Evolutionary conservation across 2,329 filamentous ascomycete genomes (phyloP).

Genomic region (Penicillium rolfsii): DNA sequence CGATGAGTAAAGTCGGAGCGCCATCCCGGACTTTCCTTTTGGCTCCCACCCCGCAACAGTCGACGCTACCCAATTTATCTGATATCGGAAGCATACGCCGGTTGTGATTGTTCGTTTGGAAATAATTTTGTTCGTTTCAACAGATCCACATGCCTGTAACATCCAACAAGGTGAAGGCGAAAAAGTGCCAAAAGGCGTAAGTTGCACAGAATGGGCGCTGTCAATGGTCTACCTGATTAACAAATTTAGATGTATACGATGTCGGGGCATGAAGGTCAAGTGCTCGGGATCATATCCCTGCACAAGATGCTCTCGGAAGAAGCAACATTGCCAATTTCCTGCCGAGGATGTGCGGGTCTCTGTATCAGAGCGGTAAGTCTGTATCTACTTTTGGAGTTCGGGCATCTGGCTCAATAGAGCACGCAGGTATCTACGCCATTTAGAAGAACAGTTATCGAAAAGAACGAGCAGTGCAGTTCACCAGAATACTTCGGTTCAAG

Average conservation of each 20-base stretch:
- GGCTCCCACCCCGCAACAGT: constrained; percentile 13
- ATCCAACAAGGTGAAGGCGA: constrained; percentile 16
- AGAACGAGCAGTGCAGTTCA: background rate
- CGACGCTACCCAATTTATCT: constrained; percentile 4
- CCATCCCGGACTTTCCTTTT: constrained; percentile 19
- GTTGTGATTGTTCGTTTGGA: constrained; percentile 4
- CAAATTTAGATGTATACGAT: constrained; percentile 29
- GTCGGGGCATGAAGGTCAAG: constrained; percentile 36
- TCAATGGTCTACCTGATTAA: background rate
- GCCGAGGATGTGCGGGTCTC: constrained; percentile 28
- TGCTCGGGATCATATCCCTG: constrained; percentile 33
- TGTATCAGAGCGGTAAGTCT: constrained; percentile 29
- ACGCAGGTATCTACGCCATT: constrained; percentile 24
- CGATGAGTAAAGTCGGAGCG: constrained; percentile 26
- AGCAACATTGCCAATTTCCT: constrained; percentile 29
- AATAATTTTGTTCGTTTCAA: background rate
- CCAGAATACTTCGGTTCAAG: background rate
- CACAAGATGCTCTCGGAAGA: constrained; percentile 30
- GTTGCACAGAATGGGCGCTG: constrained; percentile 5
- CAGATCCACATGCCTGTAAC: constrained; percentile 21
- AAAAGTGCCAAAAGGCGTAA: constrained; percentile 30
- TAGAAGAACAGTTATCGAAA: constrained; percentile 24
- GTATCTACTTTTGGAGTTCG: background rate
- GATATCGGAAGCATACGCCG: constrained; percentile 24
- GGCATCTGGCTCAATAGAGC: background rate